Evolutionary conservation across 2,329 filamentous ascomycete genomes (phyloP).

Genomic region (Tolypocladium tropicale): DNA sequence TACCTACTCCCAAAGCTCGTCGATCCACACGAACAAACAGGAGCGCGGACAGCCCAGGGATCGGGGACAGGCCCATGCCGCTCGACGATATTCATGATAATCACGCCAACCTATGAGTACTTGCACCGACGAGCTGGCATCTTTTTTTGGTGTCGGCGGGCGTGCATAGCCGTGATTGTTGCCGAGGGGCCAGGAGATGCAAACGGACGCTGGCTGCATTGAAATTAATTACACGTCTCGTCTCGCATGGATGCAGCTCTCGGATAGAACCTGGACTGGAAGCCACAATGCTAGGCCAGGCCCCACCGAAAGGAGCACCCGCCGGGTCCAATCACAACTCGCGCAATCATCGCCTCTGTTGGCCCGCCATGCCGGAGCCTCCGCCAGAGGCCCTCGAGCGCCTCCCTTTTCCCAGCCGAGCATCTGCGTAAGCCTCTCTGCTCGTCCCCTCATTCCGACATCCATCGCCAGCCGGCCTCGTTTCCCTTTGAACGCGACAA

Average conservation of each 20-base stretch:
- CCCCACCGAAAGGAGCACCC: not conserved
- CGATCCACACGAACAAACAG: no score
- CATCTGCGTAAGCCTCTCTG: not conserved
- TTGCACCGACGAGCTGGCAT: no score
- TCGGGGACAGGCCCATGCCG: no score
- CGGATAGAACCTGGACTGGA: no score
- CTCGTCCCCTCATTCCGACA: not conserved
- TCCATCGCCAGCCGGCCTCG: not conserved
- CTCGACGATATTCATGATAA: no score
- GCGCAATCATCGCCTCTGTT: not conserved
- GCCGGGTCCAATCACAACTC: not conserved
- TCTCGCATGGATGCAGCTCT: no score
- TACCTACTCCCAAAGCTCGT: no score
- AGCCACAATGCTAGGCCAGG: not conserved
- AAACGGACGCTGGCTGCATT: not conserved
- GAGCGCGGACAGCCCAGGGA: no score
- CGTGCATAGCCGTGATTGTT: no score
- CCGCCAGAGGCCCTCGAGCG: not conserved
- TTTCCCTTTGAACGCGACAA: not conserved
- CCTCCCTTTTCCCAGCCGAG: not conserved
- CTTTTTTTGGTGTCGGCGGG: no score
- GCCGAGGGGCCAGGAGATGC: no score
- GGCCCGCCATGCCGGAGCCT: not conserved
- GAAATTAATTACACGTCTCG: not conserved
- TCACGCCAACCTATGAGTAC: no score